These are phyloP conservation scores for Clavariopsis aquatica DNA, from an alignment of 495 filamentous ascomycete species.

Conservation along the genomic window DNA sequence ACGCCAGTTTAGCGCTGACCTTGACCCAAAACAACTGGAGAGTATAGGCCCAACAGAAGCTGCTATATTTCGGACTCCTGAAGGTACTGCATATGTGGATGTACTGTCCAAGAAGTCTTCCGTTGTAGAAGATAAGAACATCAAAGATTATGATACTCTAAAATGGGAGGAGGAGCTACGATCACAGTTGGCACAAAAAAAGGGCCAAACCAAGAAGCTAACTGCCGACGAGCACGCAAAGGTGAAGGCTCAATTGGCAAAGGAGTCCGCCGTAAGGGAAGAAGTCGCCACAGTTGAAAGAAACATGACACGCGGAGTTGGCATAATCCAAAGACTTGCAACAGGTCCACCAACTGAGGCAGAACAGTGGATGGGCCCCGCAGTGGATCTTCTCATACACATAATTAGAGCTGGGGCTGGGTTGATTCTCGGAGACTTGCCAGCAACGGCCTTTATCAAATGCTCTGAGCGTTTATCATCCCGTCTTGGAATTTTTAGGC, in stretches of 20 bases:
- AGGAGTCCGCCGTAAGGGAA: constrained; percentile 76
- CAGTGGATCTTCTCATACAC: constrained; percentile 67
- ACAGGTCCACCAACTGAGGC: constrained; percentile 82
- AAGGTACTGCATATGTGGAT: constrained; percentile 85
- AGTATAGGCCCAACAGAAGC: constrained; percentile 81
- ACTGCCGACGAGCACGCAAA: constrained; percentile 84
- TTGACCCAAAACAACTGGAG: constrained; percentile 65
- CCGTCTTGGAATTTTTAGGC: constrained; percentile 72
- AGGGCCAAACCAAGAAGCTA: constrained; percentile 87
- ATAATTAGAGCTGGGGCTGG: constrained; percentile 77
- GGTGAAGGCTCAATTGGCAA: constrained; percentile 85
- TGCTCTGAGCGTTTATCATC: constrained; percentile 70
- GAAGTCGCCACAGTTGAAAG: constrained; percentile 66
- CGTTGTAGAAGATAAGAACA: constrained; percentile 71
- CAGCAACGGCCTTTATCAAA: constrained; percentile 76
- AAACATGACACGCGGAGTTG: constrained; percentile 74
- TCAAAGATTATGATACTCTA: constrained; percentile 88
- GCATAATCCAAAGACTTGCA: constrained; percentile 78
- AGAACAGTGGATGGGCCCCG: constrained; percentile 79
- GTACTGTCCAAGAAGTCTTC: constrained; percentile 78
- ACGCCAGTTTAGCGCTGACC: constrained; percentile 66
- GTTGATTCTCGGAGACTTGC: constrained; percentile 72
- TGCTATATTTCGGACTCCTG: constrained; percentile 84
- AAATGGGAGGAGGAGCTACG: constrained; percentile 98
- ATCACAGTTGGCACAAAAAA: constrained; percentile 84